Conservation (phyloP, 495 filamentous ascomycete species). For the Penicillium tannophilum region DNA sequence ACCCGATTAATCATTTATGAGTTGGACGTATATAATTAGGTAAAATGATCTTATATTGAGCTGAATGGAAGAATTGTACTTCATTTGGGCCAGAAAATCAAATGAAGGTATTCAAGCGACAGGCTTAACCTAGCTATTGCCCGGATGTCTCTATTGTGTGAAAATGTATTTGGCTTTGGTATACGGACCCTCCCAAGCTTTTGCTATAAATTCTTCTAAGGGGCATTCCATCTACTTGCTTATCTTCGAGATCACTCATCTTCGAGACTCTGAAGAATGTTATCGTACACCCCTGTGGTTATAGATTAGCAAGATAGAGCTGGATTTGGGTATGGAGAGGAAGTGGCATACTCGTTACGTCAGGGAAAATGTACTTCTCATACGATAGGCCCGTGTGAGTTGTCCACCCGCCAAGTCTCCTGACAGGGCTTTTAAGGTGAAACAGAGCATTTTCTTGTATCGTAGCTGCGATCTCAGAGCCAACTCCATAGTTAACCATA, state of each 20-base stretch:
- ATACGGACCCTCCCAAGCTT: too few relatives aligned
- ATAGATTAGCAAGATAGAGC: not conserved
- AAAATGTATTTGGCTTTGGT: not conserved
- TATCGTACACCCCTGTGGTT: slow-evolving; percentile 11
- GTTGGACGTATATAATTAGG: too few relatives aligned
- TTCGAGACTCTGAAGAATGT: not conserved
- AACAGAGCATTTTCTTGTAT: slow-evolving; percentile 90
- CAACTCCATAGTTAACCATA: slow-evolving; percentile 92
- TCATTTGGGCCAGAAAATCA: too few relatives aligned
- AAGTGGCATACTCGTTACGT: slow-evolving; percentile 75
- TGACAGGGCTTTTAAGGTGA: slow-evolving; percentile 90
- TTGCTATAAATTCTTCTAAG: not conserved
- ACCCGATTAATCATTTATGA: too few relatives aligned
- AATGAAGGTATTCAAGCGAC: too few relatives aligned
- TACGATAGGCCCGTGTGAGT: slow-evolving; percentile 80
- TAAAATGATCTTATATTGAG: too few relatives aligned
- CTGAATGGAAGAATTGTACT: too few relatives aligned
- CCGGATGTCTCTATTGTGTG: not conserved
- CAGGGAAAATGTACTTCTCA: slow-evolving; percentile 87
- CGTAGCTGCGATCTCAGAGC: slow-evolving; percentile 91
- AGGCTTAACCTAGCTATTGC: too few relatives aligned
- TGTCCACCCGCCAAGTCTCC: slow-evolving; percentile 88
- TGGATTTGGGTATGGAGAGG: slow-evolving; percentile 18
- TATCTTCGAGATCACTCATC: not conserved
- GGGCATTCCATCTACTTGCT: not conserved